Conservation (phyloP, 805 yeast genomes). For the Hanseniaspora hatyaiensis region DNA sequence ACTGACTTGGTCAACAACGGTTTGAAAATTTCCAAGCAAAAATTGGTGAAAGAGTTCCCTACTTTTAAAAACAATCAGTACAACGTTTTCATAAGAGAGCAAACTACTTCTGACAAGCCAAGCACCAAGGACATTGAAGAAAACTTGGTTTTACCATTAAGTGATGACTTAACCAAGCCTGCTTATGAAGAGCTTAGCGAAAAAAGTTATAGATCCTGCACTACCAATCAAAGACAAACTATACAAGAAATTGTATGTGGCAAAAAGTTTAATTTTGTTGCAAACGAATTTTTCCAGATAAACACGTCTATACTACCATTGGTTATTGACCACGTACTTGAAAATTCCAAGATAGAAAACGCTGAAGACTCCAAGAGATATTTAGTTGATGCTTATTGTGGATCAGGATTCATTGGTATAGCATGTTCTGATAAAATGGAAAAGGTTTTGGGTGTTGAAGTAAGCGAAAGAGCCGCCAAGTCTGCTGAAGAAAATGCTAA, state of each 20-base stretch:
- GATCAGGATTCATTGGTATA: conserved; percentile 85
- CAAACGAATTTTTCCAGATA: conserved; percentile 94
- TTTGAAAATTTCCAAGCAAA: conserved; percentile 52
- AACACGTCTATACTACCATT: conserved; percentile 80
- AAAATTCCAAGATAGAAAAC: conserved; percentile 40
- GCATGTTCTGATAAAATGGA: conserved; percentile 75
- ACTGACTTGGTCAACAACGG: conserved; percentile 69
- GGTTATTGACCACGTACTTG: conserved; percentile 70
- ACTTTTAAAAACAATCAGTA: conserved; percentile 61
- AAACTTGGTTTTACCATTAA: conserved; percentile 27
- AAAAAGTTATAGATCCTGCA: conserved; percentile 50
- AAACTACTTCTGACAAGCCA: conserved; percentile 36
- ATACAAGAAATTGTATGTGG: conserved; percentile 70
- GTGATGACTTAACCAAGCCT: conserved; percentile 31
- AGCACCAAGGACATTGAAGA: conserved; percentile 28
- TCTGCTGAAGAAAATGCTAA: conserved; percentile 77
- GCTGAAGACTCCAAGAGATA: conserved; percentile 42
- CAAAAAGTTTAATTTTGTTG: conserved; percentile 71
- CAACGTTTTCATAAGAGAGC: conserved; percentile 73
- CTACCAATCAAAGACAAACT: conserved; percentile 63
- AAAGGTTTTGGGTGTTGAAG: conserved; percentile 84
- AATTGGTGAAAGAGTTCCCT: conserved; percentile 39
- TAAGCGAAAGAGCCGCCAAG: conserved; percentile 77
- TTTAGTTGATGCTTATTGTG: conserved; percentile 90
- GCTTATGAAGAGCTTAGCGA: conserved; percentile 27